Base-by-base conservation (phyloP, 768 basidiomycete species). In the Filobasidium floriforme region DNA sequence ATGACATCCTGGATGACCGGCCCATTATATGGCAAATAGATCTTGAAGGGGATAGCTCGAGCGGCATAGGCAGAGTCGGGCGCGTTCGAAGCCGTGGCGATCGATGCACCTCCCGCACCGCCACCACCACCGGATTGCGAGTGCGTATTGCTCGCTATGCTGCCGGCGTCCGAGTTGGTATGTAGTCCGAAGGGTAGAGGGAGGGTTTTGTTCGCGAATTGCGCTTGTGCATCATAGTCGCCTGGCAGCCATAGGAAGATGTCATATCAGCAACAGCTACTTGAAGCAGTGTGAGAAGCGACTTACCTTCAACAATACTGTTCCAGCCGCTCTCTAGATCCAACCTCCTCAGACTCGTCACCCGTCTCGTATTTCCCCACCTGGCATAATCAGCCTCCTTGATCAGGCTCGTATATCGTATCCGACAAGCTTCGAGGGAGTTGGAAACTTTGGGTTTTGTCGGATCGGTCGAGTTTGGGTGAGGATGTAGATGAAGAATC, bases 281-380 rank as follows among this genome's bases (percentile, higher is more conserved):
- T 37, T 37, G 32, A 60, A 19, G 26, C 43, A 37, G 9, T 4
- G 32, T 9, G 32, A 37, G 32, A 37, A 37, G 4, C 9, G 41
- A 15, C 92, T 80, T 75, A 97, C 94, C 90, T 73, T 91, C 88
- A 80, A 88, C 88, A 69, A 99, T 88, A 9, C 92, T 92, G 72
- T 96, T 92, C 96, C 96, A 99, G 63, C 97, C 85, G 0, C 88
- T 91, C 76, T 99, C 96, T 75, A 98, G 90, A 74, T 98, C 94
- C 28, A 84, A 86, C 77, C 92, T 90, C 62, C 92, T 81, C 41
- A 99, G 82, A 19, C 89, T 86, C 1, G 92, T 97, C 81, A 97
- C 90, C 41, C 92, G 85, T 75, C 91, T 90, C 22, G 91, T 93
- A 79, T 89, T 96, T 1, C 96, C 90, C 92, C 92, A 98, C 57